Percentiles rank a stretch among this genome's conserved stretches.
Evolutionary conservation across 2,329 filamentous ascomycete genomes (phyloP).

Genomic region (Ophiostoma piceae): DNA sequence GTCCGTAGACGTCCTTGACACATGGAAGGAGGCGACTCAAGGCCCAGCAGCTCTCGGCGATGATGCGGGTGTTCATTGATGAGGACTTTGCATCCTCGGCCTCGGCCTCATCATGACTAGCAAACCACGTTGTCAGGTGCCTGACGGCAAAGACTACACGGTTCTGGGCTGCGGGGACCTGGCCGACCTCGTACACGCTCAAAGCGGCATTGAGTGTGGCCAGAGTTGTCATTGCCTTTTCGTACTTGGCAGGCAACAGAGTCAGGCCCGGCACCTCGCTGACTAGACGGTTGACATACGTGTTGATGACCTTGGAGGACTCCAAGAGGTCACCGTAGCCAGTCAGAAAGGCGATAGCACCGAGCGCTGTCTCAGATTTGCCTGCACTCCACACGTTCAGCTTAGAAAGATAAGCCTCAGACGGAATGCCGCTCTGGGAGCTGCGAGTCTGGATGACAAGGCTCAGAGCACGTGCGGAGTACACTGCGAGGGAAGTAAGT

Average conservation of each 20-base stretch:
- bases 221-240: conserved; percentile 46
- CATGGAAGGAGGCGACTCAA: conserved; percentile 61
- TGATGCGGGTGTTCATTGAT: conserved; percentile 34
- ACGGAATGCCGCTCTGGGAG: conserved; percentile 31
- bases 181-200: conserved; percentile 47
- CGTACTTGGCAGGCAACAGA: conserved; percentile 32
- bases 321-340: conserved; percentile 49
- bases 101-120: not conserved
- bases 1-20: conserved; percentile 78
- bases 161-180: conserved; percentile 57
- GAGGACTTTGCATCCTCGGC: conserved; percentile 32
- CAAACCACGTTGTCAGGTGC: conserved; percentile 66
- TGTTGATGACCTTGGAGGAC: conserved; percentile 46
- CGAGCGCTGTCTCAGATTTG: conserved; percentile 41
- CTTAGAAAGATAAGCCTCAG: conserved; percentile 22
- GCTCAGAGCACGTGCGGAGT: conserved; percentile 49
- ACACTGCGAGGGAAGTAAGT: conserved; percentile 43
- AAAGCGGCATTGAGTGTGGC: conserved; percentile 51
- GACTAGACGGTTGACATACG: conserved; percentile 54
- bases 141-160: conserved; percentile 77
- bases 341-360: conserved; percentile 46
- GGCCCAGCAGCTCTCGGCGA: conserved; percentile 50
- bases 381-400: conserved; percentile 44
- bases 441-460: conserved; percentile 44
- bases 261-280: conserved; percentile 53